Evolutionary conservation across 2,329 filamentous ascomycete genomes (phyloP), one percentile per base, ranked within the genome.

Genomic region (Akanthomyces muscarius): DNA sequence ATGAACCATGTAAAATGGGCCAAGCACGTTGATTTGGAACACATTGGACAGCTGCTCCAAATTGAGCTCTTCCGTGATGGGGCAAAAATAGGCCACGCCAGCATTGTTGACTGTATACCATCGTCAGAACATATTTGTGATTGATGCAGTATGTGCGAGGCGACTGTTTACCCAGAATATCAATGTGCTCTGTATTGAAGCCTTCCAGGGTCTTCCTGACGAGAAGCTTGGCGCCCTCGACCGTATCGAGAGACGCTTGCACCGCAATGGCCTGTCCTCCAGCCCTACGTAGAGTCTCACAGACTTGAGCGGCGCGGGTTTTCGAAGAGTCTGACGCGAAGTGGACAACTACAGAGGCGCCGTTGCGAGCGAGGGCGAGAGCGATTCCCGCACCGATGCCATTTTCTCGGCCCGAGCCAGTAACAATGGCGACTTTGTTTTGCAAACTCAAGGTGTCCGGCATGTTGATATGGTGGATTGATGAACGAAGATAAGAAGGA

Each of bases 331-430:
- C 73, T 0, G 77, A 79, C 5, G 78, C 71, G 61, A 78, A 73
- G 69, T 80, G 74, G 62, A 81, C 67, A 1, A 68, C 69, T 0
- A 81, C 77, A 1, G 69, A 69, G 3, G 78, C 78, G 8, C 78
- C 78, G 64, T 77, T 77, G 5, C 74, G 72, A 18, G 76, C 77
- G 0, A 81, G 70, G 0, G 74, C 71, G 1, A 61, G 59, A n/a
- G 75, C 78, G 18, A 78, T 78, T 18, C 70, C 77, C 4, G 78
- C 78, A 5, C 78, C 78, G 11, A 80, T 78, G 3, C 76, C 77
- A 52, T 77, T 79, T 30, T 79, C 76, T 5, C 73, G 72, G 18
- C 77, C 77, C 11, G 78, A 80, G 30, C 78, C 79, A 0, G 79
- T 81, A 10, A 81, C 69, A 42, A 81, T 76, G 63, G 78, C 78